Conservation (phyloP, 2,329 filamentous ascomycete genomes). For the Sporothrix pseudoabietina region DNA sequence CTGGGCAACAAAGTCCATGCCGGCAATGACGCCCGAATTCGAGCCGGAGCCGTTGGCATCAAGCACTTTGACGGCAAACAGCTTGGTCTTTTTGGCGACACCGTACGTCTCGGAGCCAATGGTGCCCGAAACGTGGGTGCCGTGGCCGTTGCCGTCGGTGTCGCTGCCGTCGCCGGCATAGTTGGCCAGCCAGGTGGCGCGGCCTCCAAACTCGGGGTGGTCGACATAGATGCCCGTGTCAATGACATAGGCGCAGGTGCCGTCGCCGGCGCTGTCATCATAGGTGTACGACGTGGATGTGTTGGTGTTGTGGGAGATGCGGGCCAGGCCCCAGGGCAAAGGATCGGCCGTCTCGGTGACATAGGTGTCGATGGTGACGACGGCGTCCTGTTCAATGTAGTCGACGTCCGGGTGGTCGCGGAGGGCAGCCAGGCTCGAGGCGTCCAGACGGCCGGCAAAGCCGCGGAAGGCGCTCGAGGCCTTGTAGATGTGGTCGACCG, state of each 20-base stretch:
- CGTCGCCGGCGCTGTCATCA: constrained; percentile 39
- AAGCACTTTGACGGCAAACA: constrained; percentile 41
- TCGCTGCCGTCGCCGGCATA: constrained; percentile 43
- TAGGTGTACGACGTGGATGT: constrained; percentile 39
- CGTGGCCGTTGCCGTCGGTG: constrained; percentile 50
- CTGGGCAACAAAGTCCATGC: constrained; percentile 47
- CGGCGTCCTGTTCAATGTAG: constrained; percentile 41
- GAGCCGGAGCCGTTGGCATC: constrained; percentile 44
- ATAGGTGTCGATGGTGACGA: constrained; percentile 39
- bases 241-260: constrained; percentile 46
- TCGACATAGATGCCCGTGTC: constrained; percentile 52
- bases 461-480: constrained; percentile 38
- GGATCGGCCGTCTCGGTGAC: constrained; percentile 35
- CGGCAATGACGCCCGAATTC: constrained; percentile 48
- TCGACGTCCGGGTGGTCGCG: constrained; percentile 38
- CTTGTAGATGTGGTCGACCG: constrained; percentile 38
- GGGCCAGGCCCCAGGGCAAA: constrained; percentile 40
- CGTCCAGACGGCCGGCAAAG: constrained; percentile 38
- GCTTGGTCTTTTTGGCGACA: constrained; percentile 52
- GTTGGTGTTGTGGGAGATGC: constrained; percentile 36
- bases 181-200: constrained; percentile 47
- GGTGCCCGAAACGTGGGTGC: constrained; percentile 52
- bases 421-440: constrained; percentile 35
- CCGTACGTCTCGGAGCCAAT: constrained; percentile 49
- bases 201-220: constrained; percentile 49